These are phyloP conservation scores for Phytophthora rubi DNA, from an alignment of 352 stramenopile species.

Conservation along the genomic window DNA sequence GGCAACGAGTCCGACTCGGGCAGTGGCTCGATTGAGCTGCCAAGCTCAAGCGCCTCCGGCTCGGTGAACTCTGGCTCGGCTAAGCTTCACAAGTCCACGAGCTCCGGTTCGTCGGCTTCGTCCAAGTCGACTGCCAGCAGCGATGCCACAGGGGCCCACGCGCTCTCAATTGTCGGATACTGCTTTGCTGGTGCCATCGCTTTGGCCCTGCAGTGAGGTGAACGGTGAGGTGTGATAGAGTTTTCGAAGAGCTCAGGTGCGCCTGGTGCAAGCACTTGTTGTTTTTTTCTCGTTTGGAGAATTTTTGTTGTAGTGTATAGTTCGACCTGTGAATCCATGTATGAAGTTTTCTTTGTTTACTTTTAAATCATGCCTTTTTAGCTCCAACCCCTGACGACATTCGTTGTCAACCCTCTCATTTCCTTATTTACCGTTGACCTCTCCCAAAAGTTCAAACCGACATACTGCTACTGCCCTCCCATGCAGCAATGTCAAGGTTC, in stretches of 20 bases:
- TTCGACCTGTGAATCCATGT: too few species aligned
- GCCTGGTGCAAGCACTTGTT: background rate
- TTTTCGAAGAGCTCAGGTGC: conserved; percentile 24
- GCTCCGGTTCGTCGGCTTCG: conserved; percentile 14
- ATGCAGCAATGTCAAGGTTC: too few species aligned
- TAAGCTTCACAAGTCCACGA: conserved; percentile 20
- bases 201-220: conserved; percentile 29
- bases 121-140: conserved; percentile 17
- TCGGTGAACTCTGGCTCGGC: conserved; percentile 17
- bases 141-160: background rate
- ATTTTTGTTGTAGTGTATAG: background rate
- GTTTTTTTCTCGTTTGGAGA: background rate
- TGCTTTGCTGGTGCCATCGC: conserved; percentile 23
- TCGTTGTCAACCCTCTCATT: too few species aligned
- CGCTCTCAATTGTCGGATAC: conserved; percentile 28
- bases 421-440: too few species aligned
- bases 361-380: too few species aligned
- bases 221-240: conserved; percentile 15
- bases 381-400: too few species aligned
- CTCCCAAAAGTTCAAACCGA: too few species aligned
- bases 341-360: too few species aligned
- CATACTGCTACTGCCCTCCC: too few species aligned
- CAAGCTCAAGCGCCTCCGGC: conserved; percentile 29
- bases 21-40: conserved; percentile 36
- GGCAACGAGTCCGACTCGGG: conserved; percentile 66